These are phyloP conservation scores for Paracoccidioides lutzii DNA, from an alignment of 2,329 filamentous ascomycete genomes.

Conservation along the genomic window DNA sequence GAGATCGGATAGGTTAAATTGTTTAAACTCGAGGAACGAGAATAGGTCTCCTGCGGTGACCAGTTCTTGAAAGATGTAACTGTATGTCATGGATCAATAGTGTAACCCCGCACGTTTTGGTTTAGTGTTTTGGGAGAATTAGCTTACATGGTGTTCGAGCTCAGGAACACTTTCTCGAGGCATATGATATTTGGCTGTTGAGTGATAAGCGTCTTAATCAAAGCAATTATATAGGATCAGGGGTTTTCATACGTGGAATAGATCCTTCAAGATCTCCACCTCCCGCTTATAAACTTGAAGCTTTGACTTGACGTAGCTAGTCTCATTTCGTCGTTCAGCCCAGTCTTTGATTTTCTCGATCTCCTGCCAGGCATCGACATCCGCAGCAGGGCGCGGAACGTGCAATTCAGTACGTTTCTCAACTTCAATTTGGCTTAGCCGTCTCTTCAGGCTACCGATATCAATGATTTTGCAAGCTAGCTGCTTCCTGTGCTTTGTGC, in stretches of 20 bases:
- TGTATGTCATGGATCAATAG: constrained; percentile 12
- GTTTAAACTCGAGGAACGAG: constrained; percentile 43
- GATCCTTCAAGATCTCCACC: constrained; percentile 35
- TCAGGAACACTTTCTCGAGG: constrained; percentile 44
- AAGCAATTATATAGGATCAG: not conserved
- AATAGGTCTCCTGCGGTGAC: constrained; percentile 48
- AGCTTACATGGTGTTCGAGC: constrained; percentile 37
- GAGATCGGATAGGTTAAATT: constrained; percentile 34
- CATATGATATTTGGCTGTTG: constrained; percentile 45
- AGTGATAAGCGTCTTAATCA: not conserved
- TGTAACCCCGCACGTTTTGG: not conserved
- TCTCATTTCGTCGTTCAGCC: constrained; percentile 11
- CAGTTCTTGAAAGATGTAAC: constrained; percentile 50
- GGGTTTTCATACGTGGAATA: constrained; percentile 37
- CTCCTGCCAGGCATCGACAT: constrained; percentile 12
- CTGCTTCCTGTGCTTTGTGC: constrained; percentile 21
- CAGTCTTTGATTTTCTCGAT: constrained; percentile 11
- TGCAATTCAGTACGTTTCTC: not conserved
- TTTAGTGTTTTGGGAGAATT: too few relatives aligned
- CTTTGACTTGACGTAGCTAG: constrained; percentile 18
- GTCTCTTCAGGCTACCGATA: constrained; percentile 18
- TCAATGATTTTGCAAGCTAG: constrained; percentile 36
- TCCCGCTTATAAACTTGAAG: constrained; percentile 27
- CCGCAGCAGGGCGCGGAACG: constrained; percentile 7
- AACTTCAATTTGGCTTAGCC: constrained; percentile 5